Evolutionary conservation across 164 flowering plant species (phyloP), one percentile per base, ranked within the genome.

Genomic region (Brasenia schreberi): DNA sequence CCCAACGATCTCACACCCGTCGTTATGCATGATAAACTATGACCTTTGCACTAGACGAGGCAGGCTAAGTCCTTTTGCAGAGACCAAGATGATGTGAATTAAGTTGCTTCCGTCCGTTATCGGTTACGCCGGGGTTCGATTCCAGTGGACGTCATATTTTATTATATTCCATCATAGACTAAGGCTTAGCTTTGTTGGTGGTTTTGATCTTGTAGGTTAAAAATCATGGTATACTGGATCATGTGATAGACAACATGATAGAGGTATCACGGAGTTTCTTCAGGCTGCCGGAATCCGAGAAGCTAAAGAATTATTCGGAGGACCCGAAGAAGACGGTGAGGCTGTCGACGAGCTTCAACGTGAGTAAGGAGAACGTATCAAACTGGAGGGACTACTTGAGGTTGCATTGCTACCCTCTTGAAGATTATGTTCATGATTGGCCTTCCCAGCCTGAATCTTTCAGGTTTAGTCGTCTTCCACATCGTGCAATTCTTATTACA

Each of bases 371-470:
- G 76, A 76, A 74, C 18, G 79, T 90, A n/a, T 86, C 81, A 59
- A 90, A 90, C 70, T 90, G 97, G 97, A 79, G 94, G 64, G 94
- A 90, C 68, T 90, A 88, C 70, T 85, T 88, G 1, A 75, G 94
- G 52, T 92, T 90, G 64, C 92, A 88, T 70, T 90, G 97, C 59
- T 70, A 85, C 70, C 92, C 97, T 68, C 68, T 88, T 17, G 77
- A 86, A 18, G 77, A 82, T 18, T 88, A 79, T 59, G 75, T 66
- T 5, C 76, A 78, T 7, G 86, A 90, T 11, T 88, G 97, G 97
- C 97, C 97, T 39, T 74, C 83, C 5, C 73, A 69, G 52, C 97
- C 97, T n/a, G 66, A 84, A 39, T 70, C 84, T 43, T 88, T 90
- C 92, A 87, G 78, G 96, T 89, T 7, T 23, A n/a, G 10, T 9